Evolutionary conservation across 345 rosid species (phyloP).

Genomic region (Aurinia saxatilis): DNA sequence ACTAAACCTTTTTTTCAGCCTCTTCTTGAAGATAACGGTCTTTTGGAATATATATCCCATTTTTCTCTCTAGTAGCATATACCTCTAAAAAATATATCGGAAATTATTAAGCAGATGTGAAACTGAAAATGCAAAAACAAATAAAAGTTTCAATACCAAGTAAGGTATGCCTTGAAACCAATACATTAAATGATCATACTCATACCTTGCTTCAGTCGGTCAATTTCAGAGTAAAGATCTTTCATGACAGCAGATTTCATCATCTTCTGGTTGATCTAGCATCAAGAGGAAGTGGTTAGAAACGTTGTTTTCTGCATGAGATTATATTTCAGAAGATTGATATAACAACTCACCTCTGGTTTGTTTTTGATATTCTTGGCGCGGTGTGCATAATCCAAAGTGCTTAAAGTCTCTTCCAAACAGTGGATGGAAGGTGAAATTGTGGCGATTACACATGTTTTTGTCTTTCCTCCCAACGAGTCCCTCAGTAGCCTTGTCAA

Average conservation of each 20-base stretch:
- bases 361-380: slow-evolving; percentile 98
- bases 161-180: neutral
- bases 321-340: slow-evolving; percentile 1
- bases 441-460: slow-evolving; percentile 98
- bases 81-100: slow-evolving; percentile 19
- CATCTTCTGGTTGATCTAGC: slow-evolving; percentile 98
- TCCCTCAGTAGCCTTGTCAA: slow-evolving; percentile 94
- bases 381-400: slow-evolving; percentile 96
- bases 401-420: slow-evolving; percentile 97
- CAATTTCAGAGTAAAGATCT: slow-evolving; percentile 96
- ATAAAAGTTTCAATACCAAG: neutral
- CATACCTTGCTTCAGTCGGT: slow-evolving; percentile 91
- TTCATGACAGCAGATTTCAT: slow-evolving; percentile 98
- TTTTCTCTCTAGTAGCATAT: slow-evolving; percentile 34
- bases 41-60: slow-evolving; percentile 32
- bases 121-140: neutral
- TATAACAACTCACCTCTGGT: slow-evolving; percentile 64
- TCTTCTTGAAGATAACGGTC: slow-evolving; percentile 33
- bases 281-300: slow-evolving; percentile 3
- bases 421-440: slow-evolving; percentile 87
- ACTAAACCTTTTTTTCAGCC: slow-evolving; percentile 33
- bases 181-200: neutral
- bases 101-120: neutral
- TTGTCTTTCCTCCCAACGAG: slow-evolving; percentile 96
- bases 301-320: neutral